Evolutionary conservation across 2,329 filamentous ascomycete genomes (phyloP).

Genomic region (Incumbomyces lentus): DNA sequence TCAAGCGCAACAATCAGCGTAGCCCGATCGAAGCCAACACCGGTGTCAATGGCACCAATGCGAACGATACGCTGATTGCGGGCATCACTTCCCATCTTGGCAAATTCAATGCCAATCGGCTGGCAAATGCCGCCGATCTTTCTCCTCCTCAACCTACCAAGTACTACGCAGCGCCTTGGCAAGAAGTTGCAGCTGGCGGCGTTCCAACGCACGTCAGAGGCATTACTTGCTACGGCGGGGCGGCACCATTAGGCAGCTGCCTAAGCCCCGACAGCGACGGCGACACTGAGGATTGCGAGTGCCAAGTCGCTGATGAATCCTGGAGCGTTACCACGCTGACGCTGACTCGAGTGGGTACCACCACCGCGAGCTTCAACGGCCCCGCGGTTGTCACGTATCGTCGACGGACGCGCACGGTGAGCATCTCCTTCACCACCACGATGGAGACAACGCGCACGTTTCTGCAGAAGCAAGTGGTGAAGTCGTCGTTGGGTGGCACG

Average conservation of each 20-base stretch:
- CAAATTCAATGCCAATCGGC: not conserved
- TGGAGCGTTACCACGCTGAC: slow-evolving; percentile 10
- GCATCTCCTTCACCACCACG: not conserved
- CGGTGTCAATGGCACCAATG: not conserved
- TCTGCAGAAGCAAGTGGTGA: not conserved
- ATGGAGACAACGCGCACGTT: not conserved
- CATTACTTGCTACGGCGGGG: slow-evolving; percentile 2
- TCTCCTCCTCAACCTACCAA: slow-evolving; percentile 2
- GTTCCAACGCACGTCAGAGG: slow-evolving; percentile 12
- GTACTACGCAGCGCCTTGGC: slow-evolving; percentile 17
- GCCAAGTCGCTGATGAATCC: slow-evolving; percentile 9
- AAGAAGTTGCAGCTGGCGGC: slow-evolving; percentile 9
- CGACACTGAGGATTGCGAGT: slow-evolving; percentile 7
- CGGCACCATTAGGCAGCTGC: slow-evolving; percentile 9
- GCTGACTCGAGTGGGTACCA: not conserved
- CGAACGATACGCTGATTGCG: not conserved
- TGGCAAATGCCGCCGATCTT: not conserved
- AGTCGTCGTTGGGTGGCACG: not conserved
- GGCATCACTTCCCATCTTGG: not conserved
- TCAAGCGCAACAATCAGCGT: too few relatives aligned
- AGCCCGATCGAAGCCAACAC: too few relatives aligned
- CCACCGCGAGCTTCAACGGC: not conserved
- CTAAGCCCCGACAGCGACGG: not conserved
- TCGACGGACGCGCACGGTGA: not conserved
- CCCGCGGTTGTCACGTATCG: not conserved